Base-by-base conservation (phyloP, 2,329 filamentous ascomycete species). In the Neoscytalidium dimidiatum region DNA sequence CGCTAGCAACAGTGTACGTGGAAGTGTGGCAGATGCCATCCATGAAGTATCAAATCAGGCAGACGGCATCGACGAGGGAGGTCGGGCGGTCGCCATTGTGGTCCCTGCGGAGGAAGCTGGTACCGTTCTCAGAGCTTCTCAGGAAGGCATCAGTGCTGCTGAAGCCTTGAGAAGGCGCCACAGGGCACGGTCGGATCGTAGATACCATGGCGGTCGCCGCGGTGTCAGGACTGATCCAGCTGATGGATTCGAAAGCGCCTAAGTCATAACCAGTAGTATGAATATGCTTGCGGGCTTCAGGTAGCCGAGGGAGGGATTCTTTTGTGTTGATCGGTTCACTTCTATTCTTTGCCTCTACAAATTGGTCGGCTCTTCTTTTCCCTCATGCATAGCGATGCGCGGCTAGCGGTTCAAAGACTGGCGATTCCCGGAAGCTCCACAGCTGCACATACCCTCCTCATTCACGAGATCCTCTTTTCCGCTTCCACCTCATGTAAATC, bases 301-400 rank as follows among this genome's bases (percentile, higher is more conserved):
- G 13, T n/a, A n/a, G n/a, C n/a, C 21, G 6, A 4, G 7, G n/a
- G 21, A 31, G 23, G 23, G n/a, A 17, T 14, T 23, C 8, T 21
- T 58, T n/a, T 13, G 7, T 9, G 19, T 44, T 58, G 33, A n/a
- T 19, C 52, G 52, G 33, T 19, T 43, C n/a, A 28, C 14, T 43
- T 28, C 28, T 46, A 31, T 46, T 46, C 17, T 46, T 33, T 31
- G 17, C 41, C 28, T 23, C 26, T 8, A 17, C n/a, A 57, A 41
- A 60, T 60, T 60, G 56, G 7, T 33, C 56, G 41, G 56, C 7
- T 29, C 41, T 60, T 46, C 19, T 33, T 46, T 41, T 46, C 14
- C 26, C 17, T 21, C 41, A 60, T 46, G 56, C 56, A 46, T 60
- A 60, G 56, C 56, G 56, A 60, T 60, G 38, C 26, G n/a, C 56